Evolutionary conservation across 1,139 yeast species (phyloP).

Genomic region (Blastobotrys elegans): DNA sequence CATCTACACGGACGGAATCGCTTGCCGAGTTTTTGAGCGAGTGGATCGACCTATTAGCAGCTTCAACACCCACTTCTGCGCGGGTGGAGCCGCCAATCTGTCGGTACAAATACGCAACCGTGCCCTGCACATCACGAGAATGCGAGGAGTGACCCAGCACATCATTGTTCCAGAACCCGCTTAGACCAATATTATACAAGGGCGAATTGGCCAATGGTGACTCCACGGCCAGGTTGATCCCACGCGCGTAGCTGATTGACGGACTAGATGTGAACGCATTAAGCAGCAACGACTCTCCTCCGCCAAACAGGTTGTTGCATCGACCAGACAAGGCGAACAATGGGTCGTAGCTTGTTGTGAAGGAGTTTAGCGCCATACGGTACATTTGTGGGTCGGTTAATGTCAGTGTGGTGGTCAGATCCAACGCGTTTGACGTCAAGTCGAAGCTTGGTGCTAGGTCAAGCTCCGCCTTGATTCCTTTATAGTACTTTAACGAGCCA

Average conservation of each 20-base stretch:
- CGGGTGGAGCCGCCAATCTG: constrained; percentile 11
- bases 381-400: constrained; percentile 1
- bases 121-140: constrained; percentile 7
- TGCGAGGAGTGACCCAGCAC: constrained; percentile 54
- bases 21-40: constrained; percentile 42
- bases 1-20: constrained; percentile 33
- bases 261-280: constrained; percentile 15
- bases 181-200: constrained; percentile 38
- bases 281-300: constrained; percentile 22
- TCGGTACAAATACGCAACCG: constrained; percentile 35
- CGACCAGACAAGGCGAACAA: not conserved
- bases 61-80: constrained; percentile 57
- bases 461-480: constrained; percentile 14
- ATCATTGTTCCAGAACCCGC: constrained; percentile 57
- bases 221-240: constrained; percentile 23
- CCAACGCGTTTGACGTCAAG: constrained; percentile 14
- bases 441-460: not conserved
- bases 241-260: not conserved
- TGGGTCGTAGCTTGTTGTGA: not conserved
- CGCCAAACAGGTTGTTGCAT: constrained; percentile 22
- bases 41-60: constrained; percentile 33
- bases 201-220: constrained; percentile 55
- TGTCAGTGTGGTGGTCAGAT: constrained; percentile 1
- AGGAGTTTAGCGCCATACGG: not conserved
- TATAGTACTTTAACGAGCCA: constrained; percentile 20